These are phyloP conservation scores for Arxiozyma heterogenica DNA, from an alignment of 1,139 yeast species.

Conservation along the genomic window DNA sequence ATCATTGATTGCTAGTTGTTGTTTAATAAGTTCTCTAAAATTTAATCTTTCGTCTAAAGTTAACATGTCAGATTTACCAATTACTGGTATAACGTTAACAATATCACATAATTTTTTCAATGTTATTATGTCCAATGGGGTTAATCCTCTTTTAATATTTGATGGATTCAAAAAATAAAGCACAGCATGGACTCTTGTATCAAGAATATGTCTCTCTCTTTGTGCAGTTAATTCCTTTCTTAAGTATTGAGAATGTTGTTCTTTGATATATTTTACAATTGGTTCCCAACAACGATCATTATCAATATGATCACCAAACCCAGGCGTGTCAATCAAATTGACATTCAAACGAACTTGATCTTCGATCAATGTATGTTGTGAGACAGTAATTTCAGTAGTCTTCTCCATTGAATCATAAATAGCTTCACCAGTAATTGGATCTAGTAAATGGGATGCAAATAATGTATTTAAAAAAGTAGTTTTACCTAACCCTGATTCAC, in stretches of 20 bases:
- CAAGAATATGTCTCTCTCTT: slow-evolving; percentile 74
- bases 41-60: slow-evolving; percentile 75
- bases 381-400: slow-evolving; percentile 79
- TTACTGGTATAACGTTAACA: slow-evolving; percentile 89
- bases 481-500: slow-evolving; percentile 90
- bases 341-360: slow-evolving; percentile 79
- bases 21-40: slow-evolving; percentile 67
- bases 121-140: slow-evolving; percentile 73
- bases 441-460: slow-evolving; percentile 73
- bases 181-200: slow-evolving; percentile 92
- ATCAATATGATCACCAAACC: slow-evolving; percentile 94
- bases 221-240: slow-evolving; percentile 95
- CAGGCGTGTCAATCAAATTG: slow-evolving; percentile 92
- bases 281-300: slow-evolving; percentile 98
- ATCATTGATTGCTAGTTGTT: slow-evolving; percentile 64
- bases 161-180: slow-evolving; percentile 87
- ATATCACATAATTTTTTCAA: slow-evolving; percentile 80
- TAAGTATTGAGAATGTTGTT: slow-evolving; percentile 87
- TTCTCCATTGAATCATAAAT: slow-evolving; percentile 59
- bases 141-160: slow-evolving; percentile 53
- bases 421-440: slow-evolving; percentile 47
- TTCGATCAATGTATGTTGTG: slow-evolving; percentile 63
- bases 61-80: slow-evolving; percentile 85
- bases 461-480: slow-evolving; percentile 84
- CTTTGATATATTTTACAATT: slow-evolving; percentile 86